These are phyloP conservation scores for Kodamaea derodonti DNA, from an alignment of 1,139 yeast species.

Conservation along the genomic window DNA sequence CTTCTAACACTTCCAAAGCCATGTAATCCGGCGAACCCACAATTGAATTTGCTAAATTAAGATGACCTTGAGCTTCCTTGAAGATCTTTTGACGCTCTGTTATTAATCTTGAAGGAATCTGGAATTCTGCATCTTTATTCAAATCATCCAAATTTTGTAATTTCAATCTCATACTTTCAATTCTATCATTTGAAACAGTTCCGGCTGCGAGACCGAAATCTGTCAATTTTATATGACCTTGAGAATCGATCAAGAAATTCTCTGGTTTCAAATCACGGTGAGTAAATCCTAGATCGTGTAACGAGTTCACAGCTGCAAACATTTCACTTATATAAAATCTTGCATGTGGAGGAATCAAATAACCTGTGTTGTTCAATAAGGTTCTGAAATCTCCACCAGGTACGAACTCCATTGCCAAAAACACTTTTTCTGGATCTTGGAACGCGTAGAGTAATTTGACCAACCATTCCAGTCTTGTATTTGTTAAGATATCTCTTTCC, in stretches of 20 bases:
- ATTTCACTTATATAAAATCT: conserved; percentile 92
- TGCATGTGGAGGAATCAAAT: conserved; percentile 90
- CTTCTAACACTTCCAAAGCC: conserved; percentile 97
- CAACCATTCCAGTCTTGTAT: conserved; percentile 93
- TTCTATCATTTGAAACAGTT: conserved; percentile 86
- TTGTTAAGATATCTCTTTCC: conserved; percentile 93
- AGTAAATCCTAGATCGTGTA: conserved; percentile 92
- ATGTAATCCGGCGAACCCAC: conserved; percentile 99
- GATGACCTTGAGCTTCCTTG: conserved; percentile 61
- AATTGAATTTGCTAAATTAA: conserved; percentile 84
- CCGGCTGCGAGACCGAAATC: conserved; percentile 99
- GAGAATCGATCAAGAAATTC: conserved; percentile 87
- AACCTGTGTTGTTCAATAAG: conserved; percentile 86
- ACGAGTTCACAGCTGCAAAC: conserved; percentile 91
- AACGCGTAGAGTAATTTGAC: conserved; percentile 92
- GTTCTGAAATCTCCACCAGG: conserved; percentile 99
- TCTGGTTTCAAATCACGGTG: conserved; percentile 98
- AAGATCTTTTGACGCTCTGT: conserved; percentile 84
- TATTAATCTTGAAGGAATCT: conserved; percentile 73
- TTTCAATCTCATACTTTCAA: conserved; percentile 87
- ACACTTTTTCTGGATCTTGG: conserved; percentile 87
- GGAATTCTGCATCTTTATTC: conserved; percentile 56
- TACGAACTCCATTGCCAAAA: conserved; percentile 97
- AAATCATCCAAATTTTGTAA: conserved; percentile 77
- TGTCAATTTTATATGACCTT: conserved; percentile 94